Percentiles rank a stretch among this genome's conserved stretches.
phyloP scores from a whole-genome alignment of 1,284 basidiomycete species.

The Lentinus polychrous region DNA sequence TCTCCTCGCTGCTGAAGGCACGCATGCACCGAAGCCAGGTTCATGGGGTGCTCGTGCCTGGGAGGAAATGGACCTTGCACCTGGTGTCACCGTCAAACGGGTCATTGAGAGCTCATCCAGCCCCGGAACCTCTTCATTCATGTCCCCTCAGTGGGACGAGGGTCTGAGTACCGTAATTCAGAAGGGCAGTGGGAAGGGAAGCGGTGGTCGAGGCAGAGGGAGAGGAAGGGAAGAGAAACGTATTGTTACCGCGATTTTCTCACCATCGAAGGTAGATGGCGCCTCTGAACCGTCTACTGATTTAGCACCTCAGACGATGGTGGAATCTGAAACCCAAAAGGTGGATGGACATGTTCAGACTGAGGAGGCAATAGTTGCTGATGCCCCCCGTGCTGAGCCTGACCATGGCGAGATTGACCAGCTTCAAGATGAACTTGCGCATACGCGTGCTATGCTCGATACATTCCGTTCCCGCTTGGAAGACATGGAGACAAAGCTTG shows the following conservation, averaged over 20 bases:
- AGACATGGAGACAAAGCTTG: constrained; percentile 22
- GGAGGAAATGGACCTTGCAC: constrained; percentile 30
- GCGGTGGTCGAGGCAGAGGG: constrained; percentile 16
- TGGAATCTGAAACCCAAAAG: background rate
- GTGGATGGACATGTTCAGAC: background rate
- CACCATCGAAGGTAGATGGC: constrained; percentile 9
- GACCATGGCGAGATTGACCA: background rate
- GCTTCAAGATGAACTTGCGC: constrained; percentile 17
- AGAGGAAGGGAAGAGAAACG: constrained; percentile 18
- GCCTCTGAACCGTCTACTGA: background rate
- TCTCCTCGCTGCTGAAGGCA: constrained; percentile 29
- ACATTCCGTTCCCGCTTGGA: constrained; percentile 21
- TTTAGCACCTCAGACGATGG: background rate
- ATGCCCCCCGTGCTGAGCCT: background rate
- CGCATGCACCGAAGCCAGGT: constrained; percentile 4
- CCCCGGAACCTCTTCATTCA: constrained; percentile 2
- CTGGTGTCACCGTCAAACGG: constrained; percentile 32
- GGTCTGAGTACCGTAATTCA: background rate
- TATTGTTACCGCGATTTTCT: constrained; percentile 27
- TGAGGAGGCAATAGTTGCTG: background rate
- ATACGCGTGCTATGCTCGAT: constrained; percentile 22
- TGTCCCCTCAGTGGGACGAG: constrained; percentile 6
- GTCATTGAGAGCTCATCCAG: constrained; percentile 12
- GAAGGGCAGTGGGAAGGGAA: constrained; percentile 13
- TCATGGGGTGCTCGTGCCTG: constrained; percentile 37